A percentile compares a stretch with the other conserved stretches of the same genome.
phyloP scores from a whole-genome alignment of 192 early-diverging fungal genomes.

The Geranomyces michiganensis region DNA sequence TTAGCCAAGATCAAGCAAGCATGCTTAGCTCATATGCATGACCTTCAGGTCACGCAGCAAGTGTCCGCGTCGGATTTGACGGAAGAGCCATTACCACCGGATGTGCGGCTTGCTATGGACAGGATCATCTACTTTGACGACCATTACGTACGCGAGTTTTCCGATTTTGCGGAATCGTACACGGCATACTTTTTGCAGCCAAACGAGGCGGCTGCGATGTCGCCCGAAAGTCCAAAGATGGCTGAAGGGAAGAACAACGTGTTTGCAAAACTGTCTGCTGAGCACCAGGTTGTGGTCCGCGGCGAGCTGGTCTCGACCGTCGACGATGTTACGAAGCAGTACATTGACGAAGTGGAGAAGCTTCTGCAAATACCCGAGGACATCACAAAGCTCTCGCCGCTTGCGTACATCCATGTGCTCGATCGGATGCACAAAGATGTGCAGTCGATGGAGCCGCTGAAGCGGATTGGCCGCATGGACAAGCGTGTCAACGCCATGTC shows the following conservation, averaged over 20 bases:
- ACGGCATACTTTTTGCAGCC: conserved; percentile 46
- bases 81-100: conserved; percentile 24
- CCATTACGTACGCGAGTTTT: conserved; percentile 47
- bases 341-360: conserved; percentile 43
- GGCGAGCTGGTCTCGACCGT: conserved; percentile 42
- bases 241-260: not conserved
- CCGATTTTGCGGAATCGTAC: conserved; percentile 53
- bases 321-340: conserved; percentile 45
- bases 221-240: not conserved
- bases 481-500: conserved; percentile 34
- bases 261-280: conserved; percentile 31
- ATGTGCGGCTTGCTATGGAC: conserved; percentile 22
- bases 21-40: conserved; percentile 25
- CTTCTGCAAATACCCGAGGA: conserved; percentile 53
- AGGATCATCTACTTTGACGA: conserved; percentile 42
- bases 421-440: conserved; percentile 38
- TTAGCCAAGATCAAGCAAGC: conserved; percentile 8
- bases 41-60: not conserved
- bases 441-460: conserved; percentile 18
- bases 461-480: conserved; percentile 26
- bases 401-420: conserved; percentile 42
- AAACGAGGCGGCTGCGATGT: not conserved
- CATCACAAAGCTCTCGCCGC: conserved; percentile 37
- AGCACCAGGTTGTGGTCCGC: conserved; percentile 30
- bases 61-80: conserved; percentile 3